Evolutionary conservation across 2,329 filamentous ascomycete genomes (phyloP).

Genomic region (Aureobasidium sp.): DNA sequence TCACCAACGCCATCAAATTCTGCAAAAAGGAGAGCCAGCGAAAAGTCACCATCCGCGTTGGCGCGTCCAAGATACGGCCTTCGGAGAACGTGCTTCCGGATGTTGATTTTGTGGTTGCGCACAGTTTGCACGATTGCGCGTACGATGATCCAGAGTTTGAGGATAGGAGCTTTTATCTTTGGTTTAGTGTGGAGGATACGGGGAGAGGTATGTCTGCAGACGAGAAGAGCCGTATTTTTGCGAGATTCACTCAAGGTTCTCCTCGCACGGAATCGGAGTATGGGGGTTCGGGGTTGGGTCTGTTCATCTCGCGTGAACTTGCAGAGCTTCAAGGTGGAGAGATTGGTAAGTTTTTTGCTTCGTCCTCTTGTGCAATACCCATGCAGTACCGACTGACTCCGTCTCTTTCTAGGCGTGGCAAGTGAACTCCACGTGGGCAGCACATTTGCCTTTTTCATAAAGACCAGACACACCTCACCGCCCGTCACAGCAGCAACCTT

Average conservation of each 20-base stretch:
- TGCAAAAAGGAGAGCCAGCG: conserved; percentile 19
- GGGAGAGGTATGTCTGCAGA: conserved; percentile 33
- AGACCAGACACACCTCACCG: conserved; percentile 37
- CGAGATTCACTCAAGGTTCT: conserved; percentile 62
- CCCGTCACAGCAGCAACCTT: neutral
- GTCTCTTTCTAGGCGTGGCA: conserved; percentile 38
- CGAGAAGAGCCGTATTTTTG: conserved; percentile 49
- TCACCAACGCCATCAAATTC: conserved; percentile 25
- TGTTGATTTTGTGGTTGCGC: conserved; percentile 21
- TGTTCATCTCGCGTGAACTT: conserved; percentile 62
- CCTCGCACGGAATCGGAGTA: conserved; percentile 59
- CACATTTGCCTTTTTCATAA: conserved; percentile 62
- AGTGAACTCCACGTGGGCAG: conserved; percentile 54
- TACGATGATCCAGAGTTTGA: conserved; percentile 15
- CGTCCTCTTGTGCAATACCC: neutral
- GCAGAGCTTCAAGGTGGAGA: conserved; percentile 64
- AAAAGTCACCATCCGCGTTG: conserved; percentile 18
- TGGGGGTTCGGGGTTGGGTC: conserved; percentile 61
- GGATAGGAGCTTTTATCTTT: conserved; percentile 18
- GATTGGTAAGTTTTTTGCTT: conserved; percentile 38
- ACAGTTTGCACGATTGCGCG: conserved; percentile 13
- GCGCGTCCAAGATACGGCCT: conserved; percentile 18
- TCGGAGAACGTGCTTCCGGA: conserved; percentile 29
- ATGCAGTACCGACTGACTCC: neutral
- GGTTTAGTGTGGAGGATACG: conserved; percentile 20